phyloP scores from a whole-genome alignment of 2,329 filamentous ascomycete species.

The Zalaria sp. region DNA sequence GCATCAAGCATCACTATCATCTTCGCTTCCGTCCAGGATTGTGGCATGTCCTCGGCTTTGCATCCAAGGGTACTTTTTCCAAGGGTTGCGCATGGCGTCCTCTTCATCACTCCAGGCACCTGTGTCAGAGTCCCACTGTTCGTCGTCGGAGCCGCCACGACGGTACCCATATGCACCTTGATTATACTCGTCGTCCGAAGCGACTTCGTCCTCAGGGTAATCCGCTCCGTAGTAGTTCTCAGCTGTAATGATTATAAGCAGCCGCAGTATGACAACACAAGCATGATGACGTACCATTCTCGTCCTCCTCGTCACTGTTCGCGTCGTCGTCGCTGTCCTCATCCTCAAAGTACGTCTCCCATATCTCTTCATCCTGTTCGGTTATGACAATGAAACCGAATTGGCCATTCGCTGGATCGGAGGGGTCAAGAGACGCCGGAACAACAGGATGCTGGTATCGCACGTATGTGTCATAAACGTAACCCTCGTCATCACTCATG shows the following conservation, averaged over 20 bases:
- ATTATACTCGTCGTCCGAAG: slow-evolving; percentile 53
- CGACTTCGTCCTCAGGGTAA: slow-evolving; percentile 68
- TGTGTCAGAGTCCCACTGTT: slow-evolving; percentile 20
- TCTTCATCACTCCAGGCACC: slow-evolving; percentile 13
- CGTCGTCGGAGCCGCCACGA: slow-evolving; percentile 23
- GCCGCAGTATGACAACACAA: not conserved
- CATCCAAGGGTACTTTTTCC: slow-evolving; percentile 11
- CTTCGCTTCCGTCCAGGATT: not conserved
- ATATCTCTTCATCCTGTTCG: slow-evolving; percentile 39
- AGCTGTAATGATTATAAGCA: slow-evolving; percentile 23
- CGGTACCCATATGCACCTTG: slow-evolving; percentile 27
- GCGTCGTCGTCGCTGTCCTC: slow-evolving; percentile 36
- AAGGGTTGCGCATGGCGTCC: slow-evolving; percentile 15
- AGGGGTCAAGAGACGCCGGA: slow-evolving; percentile 7
- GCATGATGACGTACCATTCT: slow-evolving; percentile 37
- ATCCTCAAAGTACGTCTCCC: slow-evolving; percentile 42
- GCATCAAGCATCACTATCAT: slow-evolving; percentile 1
- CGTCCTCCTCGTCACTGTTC: slow-evolving; percentile 48
- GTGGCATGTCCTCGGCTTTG: slow-evolving; percentile 1
- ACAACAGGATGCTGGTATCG: slow-evolving; percentile 19
- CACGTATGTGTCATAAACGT: slow-evolving; percentile 49
- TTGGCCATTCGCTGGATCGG: slow-evolving; percentile 8
- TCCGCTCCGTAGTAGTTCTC: slow-evolving; percentile 69
- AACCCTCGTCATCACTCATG: slow-evolving; percentile 35
- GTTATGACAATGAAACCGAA: slow-evolving; percentile 35